Evolutionary conservation across 192 early-diverging fungal species (phyloP), one percentile per base, ranked within the genome.

Genomic region (Entomortierella lignicola): DNA sequence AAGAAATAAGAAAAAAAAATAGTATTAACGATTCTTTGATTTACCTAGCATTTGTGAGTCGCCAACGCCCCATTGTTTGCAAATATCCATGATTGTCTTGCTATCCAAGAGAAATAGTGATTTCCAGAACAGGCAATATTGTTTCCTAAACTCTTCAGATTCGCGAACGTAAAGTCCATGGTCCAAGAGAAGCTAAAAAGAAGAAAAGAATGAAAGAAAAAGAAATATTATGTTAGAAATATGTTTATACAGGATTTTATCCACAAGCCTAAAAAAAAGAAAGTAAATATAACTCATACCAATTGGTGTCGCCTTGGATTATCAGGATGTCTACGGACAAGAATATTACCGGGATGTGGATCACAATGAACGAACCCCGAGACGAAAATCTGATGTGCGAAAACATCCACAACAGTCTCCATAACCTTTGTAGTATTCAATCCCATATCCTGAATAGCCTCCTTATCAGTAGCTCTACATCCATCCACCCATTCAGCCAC

Each of bases 401-500:
- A 97, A 26, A 94, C 83, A 41, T 94, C 87, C 1, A 95, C 92
- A 25, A 95, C 82, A 8, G 82, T 83, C 56, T 90, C 82, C 91
- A 96, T 94, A 47, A 93, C 85, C 21, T 87, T 73, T 18, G 48
- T 82, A 29, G 27, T 15, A 32, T 52, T 77, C 48, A 75, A 18
- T 10, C 60, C 63, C 68, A 82, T 60, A 25, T 47, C 66, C 27
- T 71, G 58, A 31, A 91, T 64, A 6, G 79, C 81, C 7, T 86
- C 88, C 15, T 83, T 84, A 43, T 94, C 87, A 0, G 89, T 90
- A 20, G 96, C 82, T 34, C 86, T 84, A n/a, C 88, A 81, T 10
- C 94, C 96, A 51, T 95, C 91, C 32, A 96, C 90, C 95, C 95
- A 98, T 70, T 98, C 97, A 17, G 91, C 89, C 0, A 93, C 91